phyloP scores from a whole-genome alignment of 176 grass and related monocot species.

The Juncus inflexus region DNA sequence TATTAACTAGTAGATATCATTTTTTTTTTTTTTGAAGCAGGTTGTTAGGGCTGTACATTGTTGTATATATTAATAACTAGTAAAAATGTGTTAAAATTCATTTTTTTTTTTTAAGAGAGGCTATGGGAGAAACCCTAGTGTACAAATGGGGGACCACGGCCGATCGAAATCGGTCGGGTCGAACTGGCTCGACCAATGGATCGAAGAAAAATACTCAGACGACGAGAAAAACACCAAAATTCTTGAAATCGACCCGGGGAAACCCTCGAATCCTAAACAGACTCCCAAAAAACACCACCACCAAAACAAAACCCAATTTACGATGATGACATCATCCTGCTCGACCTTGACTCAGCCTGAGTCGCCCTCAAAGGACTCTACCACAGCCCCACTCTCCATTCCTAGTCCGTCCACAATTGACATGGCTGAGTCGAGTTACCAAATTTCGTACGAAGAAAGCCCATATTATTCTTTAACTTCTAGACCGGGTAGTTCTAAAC shows the following conservation, averaged over 20 bases:
- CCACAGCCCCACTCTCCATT: slow-evolving; percentile 47
- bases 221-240: slow-evolving; percentile 95
- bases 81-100: neutral
- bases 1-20: neutral
- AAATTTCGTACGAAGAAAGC: slow-evolving; percentile 41
- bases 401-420: slow-evolving; percentile 67
- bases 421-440: slow-evolving; percentile 46
- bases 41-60: too few relatives aligned
- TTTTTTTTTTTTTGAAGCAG: too few relatives aligned
- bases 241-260: slow-evolving; percentile 81
- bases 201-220: slow-evolving; percentile 78
- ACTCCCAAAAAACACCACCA: neutral
- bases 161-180: slow-evolving; percentile 56
- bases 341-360: slow-evolving; percentile 62
- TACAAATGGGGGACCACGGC: slow-evolving; percentile 42
- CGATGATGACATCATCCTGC: slow-evolving; percentile 40
- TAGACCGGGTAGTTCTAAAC: slow-evolving; percentile 51
- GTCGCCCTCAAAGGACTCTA: slow-evolving; percentile 71
- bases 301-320: too few relatives aligned
- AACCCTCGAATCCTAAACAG: slow-evolving; percentile 35
- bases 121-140: slow-evolving; percentile 28
- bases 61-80: neutral
- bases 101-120: slow-evolving; percentile 34
- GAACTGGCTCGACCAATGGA: slow-evolving; percentile 91
- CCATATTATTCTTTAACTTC: slow-evolving; percentile 69